Conservation (phyloP, 2,329 filamentous ascomycete species). For the Byssoonygena ceratinophila region DNA sequence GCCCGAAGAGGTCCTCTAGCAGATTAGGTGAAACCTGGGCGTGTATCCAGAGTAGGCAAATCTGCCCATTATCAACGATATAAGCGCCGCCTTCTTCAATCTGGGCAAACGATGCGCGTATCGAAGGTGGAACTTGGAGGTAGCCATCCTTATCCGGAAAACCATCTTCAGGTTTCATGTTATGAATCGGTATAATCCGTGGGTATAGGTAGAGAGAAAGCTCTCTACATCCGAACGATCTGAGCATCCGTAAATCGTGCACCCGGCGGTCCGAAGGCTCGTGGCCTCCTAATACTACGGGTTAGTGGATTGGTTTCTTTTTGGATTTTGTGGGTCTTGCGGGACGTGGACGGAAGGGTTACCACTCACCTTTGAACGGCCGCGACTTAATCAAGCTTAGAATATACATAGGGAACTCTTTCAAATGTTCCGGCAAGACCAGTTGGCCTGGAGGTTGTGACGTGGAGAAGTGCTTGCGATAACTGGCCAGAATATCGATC, state of each 20-base stretch:
- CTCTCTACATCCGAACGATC: conserved; percentile 75
- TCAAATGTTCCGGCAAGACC: conserved; percentile 87
- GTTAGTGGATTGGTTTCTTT: background rate
- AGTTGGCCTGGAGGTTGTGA: conserved; percentile 82
- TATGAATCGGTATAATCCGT: conserved; percentile 83
- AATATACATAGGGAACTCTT: conserved; percentile 95
- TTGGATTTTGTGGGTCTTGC: background rate
- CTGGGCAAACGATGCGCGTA: conserved; percentile 74
- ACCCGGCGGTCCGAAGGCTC: conserved; percentile 85
- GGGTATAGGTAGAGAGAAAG: conserved; percentile 90
- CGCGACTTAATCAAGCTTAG: conserved; percentile 80
- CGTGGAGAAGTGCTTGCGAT: conserved; percentile 84
- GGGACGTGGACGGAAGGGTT: background rate
- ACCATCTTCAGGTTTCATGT: conserved; percentile 73
- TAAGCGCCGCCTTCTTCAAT: conserved; percentile 92
- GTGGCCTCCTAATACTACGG: conserved; percentile 52
- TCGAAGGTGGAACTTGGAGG: conserved; percentile 65
- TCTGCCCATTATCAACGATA: conserved; percentile 88
- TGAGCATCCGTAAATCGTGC: conserved; percentile 83
- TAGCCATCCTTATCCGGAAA: conserved; percentile 90
- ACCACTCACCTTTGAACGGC: conserved; percentile 63
- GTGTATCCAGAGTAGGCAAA: conserved; percentile 86
- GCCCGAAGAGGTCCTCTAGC: conserved; percentile 79
- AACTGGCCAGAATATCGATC: conserved; percentile 81
- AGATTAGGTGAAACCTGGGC: conserved; percentile 85